Evolutionary conservation across 2,329 filamentous ascomycete genomes (phyloP).

Genomic region (Aspergillus texensis): DNA sequence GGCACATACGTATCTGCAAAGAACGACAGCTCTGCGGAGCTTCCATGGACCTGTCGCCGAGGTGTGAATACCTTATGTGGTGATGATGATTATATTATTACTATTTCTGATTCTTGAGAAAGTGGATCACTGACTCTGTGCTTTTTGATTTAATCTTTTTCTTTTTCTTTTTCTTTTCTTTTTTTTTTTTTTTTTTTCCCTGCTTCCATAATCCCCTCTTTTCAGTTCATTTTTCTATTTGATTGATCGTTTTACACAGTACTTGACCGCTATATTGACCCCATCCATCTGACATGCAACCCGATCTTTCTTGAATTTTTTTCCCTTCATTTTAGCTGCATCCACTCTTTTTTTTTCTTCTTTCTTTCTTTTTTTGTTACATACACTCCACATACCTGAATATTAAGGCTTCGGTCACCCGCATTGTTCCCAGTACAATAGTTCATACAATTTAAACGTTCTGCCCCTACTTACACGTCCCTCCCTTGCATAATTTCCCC

Average conservation of each 20-base stretch:
- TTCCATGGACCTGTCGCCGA: slow-evolving; percentile 7
- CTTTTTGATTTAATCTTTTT: not conserved
- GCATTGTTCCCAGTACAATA: not conserved
- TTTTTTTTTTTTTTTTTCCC: not conserved
- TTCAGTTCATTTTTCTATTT: not conserved
- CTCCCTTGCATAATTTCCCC: slow-evolving; percentile 11
- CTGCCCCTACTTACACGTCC: not conserved
- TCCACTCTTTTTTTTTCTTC: not conserved
- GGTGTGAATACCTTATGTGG: not conserved
- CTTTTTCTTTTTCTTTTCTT: slow-evolving; percentile 6
- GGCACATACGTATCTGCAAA: not conserved
- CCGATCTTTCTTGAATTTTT: not conserved
- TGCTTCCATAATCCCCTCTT: not conserved
- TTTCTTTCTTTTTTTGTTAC: slow-evolving; percentile 2
- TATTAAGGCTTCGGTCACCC: slow-evolving; percentile 11
- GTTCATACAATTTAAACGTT: not conserved
- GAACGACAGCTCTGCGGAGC: not conserved
- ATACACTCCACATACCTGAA: slow-evolving; percentile 9
- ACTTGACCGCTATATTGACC: slow-evolving; percentile 7
- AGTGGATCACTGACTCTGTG: not conserved
- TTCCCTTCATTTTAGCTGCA: not conserved
- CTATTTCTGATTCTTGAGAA: not conserved
- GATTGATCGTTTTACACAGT: slow-evolving; percentile 1
- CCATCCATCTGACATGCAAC: slow-evolving; percentile 4
- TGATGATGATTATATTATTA: not conserved